Base-by-base conservation (phyloP, 768 basidiomycete genomes). In the Lentinula detonsa region DNA sequence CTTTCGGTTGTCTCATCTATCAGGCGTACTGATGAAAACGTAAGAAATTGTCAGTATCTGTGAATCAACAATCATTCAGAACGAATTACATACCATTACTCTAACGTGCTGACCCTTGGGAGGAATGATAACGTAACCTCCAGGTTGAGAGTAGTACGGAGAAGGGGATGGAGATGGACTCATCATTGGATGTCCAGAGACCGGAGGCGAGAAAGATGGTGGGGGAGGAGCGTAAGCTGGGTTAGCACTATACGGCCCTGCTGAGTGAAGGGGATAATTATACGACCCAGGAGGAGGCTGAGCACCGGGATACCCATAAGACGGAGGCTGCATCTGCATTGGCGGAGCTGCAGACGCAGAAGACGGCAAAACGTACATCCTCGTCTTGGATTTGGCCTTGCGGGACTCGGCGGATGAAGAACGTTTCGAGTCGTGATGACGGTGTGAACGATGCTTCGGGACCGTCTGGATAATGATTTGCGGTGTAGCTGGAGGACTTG, bases 371-470 rank as follows among this genome's bases (percentile, higher is more conserved):
- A 57, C 42, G 45, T 57, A 57, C 28, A 21, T 33, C 21, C 51
- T 34, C 23, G 56, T 33, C 56, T 45, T 57, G 10, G 42, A 21
- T 9, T 57, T 57, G 42, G 51, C 10, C 7, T 51, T 51, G 21
- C n/a, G 50, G 0, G 54, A 56, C 34, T 21, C 21, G 1, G 39
- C 8, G 42, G 37, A 39, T 6, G 54, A 45, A 5, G 53, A 54
- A 54, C 56, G 40, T 21, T 35, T 57, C 2, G 56, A 57, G 28
- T 40, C 39, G n/a, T 40, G 56, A 28, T 57, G 56, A 28, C 56
- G 56, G 15, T 57, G 56, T 4, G 56, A 57, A 21, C 45, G 56
- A 34, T 57, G 37, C 40, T 57, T 57, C 21, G 56, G 56, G 16
- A 43, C 15, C 2, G 56, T 39, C n/a, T 57, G 56, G 33, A 57